phyloP scores from a whole-genome alignment of 148 eudicot genomes.

The Spergularia bocconei region DNA sequence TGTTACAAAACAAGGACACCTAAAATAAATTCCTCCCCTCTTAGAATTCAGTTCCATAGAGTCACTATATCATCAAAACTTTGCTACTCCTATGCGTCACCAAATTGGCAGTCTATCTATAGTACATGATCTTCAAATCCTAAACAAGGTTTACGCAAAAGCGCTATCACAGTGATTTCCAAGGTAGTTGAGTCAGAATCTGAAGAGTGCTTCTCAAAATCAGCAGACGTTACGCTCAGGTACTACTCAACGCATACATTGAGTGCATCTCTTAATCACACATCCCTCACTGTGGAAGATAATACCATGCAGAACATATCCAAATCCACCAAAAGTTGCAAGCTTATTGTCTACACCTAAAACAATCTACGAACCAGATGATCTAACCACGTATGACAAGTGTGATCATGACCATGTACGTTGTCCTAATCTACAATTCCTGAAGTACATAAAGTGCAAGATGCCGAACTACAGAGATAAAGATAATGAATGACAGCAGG shows the following conservation, averaged over 20 bases:
- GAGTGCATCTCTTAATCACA: background rate
- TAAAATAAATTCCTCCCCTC: background rate
- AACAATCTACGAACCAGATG: background rate
- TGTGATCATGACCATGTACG: background rate
- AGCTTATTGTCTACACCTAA: background rate
- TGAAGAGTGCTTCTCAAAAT: background rate
- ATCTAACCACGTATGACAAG: background rate
- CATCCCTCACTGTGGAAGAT: background rate
- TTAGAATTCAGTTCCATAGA: background rate
- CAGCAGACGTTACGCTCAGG: background rate
- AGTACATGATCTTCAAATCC: background rate
- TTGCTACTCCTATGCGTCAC: background rate
- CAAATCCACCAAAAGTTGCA: background rate
- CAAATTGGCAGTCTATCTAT: background rate
- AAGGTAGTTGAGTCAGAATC: background rate
- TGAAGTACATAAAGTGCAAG: background rate
- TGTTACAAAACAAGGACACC: background rate
- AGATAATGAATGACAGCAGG: background rate
- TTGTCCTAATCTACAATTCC: background rate
- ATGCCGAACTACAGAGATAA: background rate
- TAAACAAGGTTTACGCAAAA: background rate
- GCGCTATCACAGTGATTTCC: too few relatives aligned
- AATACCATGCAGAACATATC: background rate
- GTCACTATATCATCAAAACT: background rate
- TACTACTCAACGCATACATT: background rate